Evolutionary conservation across 495 filamentous ascomycete genomes (phyloP), one percentile per base, ranked within the genome.

Genomic region (Trichoderma gamsii): DNA sequence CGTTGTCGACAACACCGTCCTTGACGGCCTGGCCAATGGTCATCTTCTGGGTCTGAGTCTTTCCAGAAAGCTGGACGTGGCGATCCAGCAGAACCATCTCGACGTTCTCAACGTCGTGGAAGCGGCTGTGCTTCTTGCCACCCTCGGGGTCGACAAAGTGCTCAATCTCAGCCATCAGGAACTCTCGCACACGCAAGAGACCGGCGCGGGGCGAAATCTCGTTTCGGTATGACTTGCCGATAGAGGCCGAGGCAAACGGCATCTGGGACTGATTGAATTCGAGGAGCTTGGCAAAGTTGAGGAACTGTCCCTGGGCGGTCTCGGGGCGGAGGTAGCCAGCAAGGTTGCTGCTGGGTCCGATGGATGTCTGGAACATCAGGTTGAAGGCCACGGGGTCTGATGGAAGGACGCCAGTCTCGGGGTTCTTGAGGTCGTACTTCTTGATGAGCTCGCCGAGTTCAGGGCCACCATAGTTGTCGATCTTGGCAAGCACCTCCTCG

Each of bases 111-210:
- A 93, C 84, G 65, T 90, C 86, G 35, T 81, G 70, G 75, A 93
- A 93, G 6, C 87, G 87, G 49, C 80, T 76, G 74, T 92, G 90
- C 74, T 87, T 88, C 82, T 92, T 93, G 73, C 88, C 83, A 70
- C 78, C 67, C 63, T 87, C 75, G 23, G 90, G 90, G 70, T 93
- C 90, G 68, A 93, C 90, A 71, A 86, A 92, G 73, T 92, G 89
- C 76, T 92, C 90, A 70, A 92, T 90, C 77, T 93, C 90, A 6
- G 89, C 90, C 90, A 93, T 92, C 68, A 92, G 76, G 79, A 92
- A 93, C 73, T 93, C 90, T 44, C 90, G 86, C 12, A 93, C 90
- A 68, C 90, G 87, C 27, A 92, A 82, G n/a, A 93, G 80, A 68
- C 90, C 90, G 67, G 85, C 81, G 25, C 90, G 79, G 12, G 90